Evolutionary conservation across 345 rosid species (phyloP).

Genomic region (Pistacia integerrima): DNA sequence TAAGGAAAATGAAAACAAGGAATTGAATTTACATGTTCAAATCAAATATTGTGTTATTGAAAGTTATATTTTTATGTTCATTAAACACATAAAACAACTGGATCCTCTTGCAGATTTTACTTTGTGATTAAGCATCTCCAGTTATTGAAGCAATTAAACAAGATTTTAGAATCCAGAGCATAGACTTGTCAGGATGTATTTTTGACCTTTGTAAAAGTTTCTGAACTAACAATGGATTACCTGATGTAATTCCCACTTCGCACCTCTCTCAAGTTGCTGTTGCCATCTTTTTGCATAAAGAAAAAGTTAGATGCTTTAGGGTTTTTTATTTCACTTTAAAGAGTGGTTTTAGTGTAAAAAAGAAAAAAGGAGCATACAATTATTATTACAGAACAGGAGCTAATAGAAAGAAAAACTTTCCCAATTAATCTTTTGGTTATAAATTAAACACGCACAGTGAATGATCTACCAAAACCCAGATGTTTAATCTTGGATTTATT

Average conservation of each 20-base stretch:
- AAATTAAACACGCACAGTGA: neutral
- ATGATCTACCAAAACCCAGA: conserved; percentile 15
- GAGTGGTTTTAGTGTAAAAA: neutral
- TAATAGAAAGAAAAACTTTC: conserved; percentile 13
- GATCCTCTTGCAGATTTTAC: too few relatives aligned
- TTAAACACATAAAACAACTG: too few relatives aligned
- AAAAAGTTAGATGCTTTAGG: conserved; percentile 19
- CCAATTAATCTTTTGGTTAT: conserved; percentile 5
- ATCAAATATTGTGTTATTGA: too few relatives aligned
- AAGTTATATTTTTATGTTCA: too few relatives aligned
- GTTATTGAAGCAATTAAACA: neutral
- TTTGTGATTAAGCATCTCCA: neutral
- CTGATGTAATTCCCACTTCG: neutral
- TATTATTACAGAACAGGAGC: neutral
- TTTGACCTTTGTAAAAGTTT: conserved; percentile 16
- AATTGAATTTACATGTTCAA: neutral
- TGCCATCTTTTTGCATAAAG: conserved; percentile 22
- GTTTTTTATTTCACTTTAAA: conserved; percentile 6
- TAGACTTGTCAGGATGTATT: conserved; percentile 13
- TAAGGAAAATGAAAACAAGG: too few relatives aligned
- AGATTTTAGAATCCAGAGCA: conserved; percentile 9
- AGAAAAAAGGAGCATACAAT: neutral
- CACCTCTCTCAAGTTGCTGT: conserved; percentile 7
- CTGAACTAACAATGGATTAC: conserved; percentile 4
- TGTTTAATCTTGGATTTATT: conserved; percentile 21